Evolutionary conservation across 352 stramenopile species (phyloP).

Genomic region (Phytophthora hybrid): DNA sequence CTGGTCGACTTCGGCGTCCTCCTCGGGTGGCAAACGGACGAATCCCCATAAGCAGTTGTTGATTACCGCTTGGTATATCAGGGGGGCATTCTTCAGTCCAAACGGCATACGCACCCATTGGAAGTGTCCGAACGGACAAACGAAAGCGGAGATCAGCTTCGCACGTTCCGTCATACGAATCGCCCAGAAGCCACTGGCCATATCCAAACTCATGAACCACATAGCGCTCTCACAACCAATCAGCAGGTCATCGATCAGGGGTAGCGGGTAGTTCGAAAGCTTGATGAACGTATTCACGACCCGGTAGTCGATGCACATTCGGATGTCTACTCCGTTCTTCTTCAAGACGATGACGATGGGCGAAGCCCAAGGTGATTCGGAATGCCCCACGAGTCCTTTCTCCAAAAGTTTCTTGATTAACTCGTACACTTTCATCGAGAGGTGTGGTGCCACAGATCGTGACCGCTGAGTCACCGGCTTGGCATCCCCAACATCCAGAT

Average conservation of each 20-base stretch:
- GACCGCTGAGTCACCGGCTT: too few relatives aligned
- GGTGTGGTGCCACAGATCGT: too few relatives aligned
- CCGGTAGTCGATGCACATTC: constrained; percentile 34
- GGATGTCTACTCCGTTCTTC: constrained; percentile 14
- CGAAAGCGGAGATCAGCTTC: constrained; percentile 26
- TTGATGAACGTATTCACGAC: constrained; percentile 23
- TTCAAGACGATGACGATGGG: constrained; percentile 11
- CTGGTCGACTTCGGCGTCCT: background rate
- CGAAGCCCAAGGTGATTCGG: background rate
- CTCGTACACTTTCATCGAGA: too few relatives aligned
- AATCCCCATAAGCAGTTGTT: constrained; percentile 31
- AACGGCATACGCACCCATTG: constrained; percentile 23
- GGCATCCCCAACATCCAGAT: too few relatives aligned
- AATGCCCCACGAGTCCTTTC: background rate
- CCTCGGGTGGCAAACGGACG: constrained; percentile 1
- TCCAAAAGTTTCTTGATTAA: constrained; percentile 10
- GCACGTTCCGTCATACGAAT: constrained; percentile 26
- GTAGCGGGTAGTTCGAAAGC: constrained; percentile 27
- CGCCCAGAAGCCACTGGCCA: constrained; percentile 31
- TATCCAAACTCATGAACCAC: constrained; percentile 34
- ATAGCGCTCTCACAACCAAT: constrained; percentile 25
- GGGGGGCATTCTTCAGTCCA: constrained; percentile 31
- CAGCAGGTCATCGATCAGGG: constrained; percentile 33
- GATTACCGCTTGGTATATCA: constrained; percentile 25
- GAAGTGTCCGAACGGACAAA: constrained; percentile 38